Conservation (phyloP, 192 early-diverging fungal genomes). For the Coemansia sp. region DNA sequence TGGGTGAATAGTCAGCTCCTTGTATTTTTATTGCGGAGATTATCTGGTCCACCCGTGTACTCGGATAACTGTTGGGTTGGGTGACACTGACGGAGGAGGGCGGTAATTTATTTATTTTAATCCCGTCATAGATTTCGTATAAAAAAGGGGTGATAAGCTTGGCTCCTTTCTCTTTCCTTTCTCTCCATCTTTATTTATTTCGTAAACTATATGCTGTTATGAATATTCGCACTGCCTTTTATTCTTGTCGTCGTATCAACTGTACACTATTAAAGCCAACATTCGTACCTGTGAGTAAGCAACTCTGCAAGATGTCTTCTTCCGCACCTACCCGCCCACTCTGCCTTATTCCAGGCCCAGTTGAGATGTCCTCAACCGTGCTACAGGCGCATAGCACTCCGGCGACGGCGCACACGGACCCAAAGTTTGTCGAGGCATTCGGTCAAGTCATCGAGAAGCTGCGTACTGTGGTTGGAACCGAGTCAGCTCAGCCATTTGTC, state of each 20-base stretch:
- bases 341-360: slow-evolving; percentile 96
- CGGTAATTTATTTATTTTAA: too few species aligned
- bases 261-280: slow-evolving; percentile 7
- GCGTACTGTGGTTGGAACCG: slow-evolving; percentile 77
- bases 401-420: slow-evolving; percentile 91
- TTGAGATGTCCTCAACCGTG: slow-evolving; percentile 92
- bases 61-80: too few species aligned
- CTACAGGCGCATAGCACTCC: slow-evolving; percentile 84
- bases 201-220: not conserved
- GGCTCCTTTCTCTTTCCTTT: not conserved
- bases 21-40: too few species aligned
- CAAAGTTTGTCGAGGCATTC: slow-evolving; percentile 85
- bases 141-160: too few species aligned
- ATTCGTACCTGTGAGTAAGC: not conserved
- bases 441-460: slow-evolving; percentile 86
- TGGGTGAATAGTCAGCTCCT: too few species aligned
- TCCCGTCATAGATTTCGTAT: too few species aligned
- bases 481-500: slow-evolving; percentile 89
- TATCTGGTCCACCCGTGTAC: too few species aligned
- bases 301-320: slow-evolving; percentile 8
- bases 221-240: slow-evolving; percentile 6
- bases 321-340: slow-evolving; percentile 62
- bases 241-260: not conserved
- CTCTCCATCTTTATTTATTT: not conserved
- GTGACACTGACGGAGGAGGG: too few species aligned